Evolutionary conservation across 1,284 basidiomycete species (phyloP), one percentile per base, ranked within the genome.

Genomic region (Apiotrichum mycotoxinovorans): DNA sequence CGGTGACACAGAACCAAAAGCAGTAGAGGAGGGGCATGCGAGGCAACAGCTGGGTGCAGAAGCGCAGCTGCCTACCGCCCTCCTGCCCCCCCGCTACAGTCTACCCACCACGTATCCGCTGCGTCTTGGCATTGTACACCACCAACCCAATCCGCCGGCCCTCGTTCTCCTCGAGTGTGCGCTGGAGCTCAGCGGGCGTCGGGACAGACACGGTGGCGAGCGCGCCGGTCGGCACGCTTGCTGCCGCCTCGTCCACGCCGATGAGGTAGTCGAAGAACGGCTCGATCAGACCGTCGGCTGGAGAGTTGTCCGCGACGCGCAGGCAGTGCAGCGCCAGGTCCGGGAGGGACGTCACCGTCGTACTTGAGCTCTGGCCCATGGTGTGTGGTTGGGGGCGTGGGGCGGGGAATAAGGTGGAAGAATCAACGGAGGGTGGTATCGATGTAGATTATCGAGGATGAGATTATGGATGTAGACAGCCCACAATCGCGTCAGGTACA

Each of bases 211-310:
- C 54, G 1, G 43, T 53, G 1, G 41, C 49, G 4, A 40, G 49
- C 25, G 30, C 33, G 12, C 46, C 41, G 20, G 30, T 27, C 7
- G 30, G 41, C 38, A 30, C 34, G 33, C n/a, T 35, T 10, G 46
- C 46, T 14, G 40, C 23, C 48, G 40, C 30, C 82, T 33, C 87
- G 86, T 91, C 86, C 57, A 93, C 88, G 18, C 94, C 95, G 41
- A 97, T 85, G 34, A 97, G 84, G 75, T 96, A 98, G 79, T 98
- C 95, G 71, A 98, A 98, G 79, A 93, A 96, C 0, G 94, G 90
- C 70, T 98, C 93, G 45, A 98, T 88, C 51, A 84, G 85, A 7
- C 89, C 89, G 11, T 89, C 88, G 1, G 90, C 88, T 18, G 91
- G 91, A 1, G 90, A 92, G n/a, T 83, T 82, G 2, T 90, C 87